Percentiles rank a stretch among this genome's conserved stretches.
These are phyloP conservation scores for Quercus alba DNA, from an alignment of 306 rosid species.

Conservation along the genomic window DNA sequence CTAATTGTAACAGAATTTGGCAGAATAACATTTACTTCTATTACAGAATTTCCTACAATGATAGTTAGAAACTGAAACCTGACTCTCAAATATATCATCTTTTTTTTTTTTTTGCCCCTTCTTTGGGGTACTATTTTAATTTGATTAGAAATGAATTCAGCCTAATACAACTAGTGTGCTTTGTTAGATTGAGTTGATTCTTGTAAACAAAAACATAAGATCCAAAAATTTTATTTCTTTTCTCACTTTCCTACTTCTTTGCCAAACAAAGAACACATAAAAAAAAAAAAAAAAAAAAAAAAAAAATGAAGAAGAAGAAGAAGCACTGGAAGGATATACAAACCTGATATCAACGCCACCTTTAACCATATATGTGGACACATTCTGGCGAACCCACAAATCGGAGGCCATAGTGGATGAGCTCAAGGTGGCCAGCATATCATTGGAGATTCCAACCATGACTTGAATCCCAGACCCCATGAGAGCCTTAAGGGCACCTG, in stretches of 20 bases:
- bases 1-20: too few species aligned
- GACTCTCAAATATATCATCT: background rate
- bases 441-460: conserved; percentile 90
- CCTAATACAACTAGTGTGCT: background rate
- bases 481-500: conserved; percentile 48
- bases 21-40: too few species aligned
- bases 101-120: background rate
- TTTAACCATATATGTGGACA: conserved; percentile 59
- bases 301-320: background rate
- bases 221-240: background rate
- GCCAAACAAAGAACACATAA: background rate
- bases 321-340: background rate
- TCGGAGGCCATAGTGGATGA: conserved; percentile 72
- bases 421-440: conserved; percentile 57
- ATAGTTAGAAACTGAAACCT: background rate
- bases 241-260: background rate
- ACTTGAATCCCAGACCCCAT: conserved; percentile 77
- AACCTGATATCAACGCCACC: conserved; percentile 91
- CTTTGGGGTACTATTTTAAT: background rate
- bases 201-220: background rate
- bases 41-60: too few species aligned
- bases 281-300: background rate
- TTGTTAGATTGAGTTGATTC: background rate
- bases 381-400: conserved; percentile 77
- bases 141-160: background rate